A percentile compares a stretch with the other conserved stretches of the same genome.
Conservation (phyloP, 306 rosid species). For the Astragalus membranaceus region DNA sequence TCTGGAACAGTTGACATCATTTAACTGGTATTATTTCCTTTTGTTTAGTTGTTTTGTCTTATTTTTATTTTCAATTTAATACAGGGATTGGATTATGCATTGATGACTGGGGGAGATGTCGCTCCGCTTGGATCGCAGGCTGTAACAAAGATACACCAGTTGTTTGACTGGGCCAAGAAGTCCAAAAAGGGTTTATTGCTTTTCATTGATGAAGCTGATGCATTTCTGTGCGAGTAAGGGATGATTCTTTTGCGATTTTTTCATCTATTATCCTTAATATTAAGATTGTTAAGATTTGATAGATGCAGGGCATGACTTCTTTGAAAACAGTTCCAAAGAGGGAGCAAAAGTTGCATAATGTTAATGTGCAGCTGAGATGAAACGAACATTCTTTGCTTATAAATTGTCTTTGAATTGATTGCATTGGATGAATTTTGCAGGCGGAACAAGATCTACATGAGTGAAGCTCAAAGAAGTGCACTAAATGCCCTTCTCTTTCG, state of each 20-base stretch:
- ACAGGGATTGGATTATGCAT: conserved; percentile 93
- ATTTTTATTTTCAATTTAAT: neutral
- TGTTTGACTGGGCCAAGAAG: conserved; percentile 95
- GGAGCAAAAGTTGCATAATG: neutral
- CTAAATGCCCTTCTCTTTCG: conserved; percentile 96
- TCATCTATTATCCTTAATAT: conserved; percentile 5
- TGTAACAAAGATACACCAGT: conserved; percentile 92
- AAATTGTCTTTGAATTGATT: conserved; percentile 11
- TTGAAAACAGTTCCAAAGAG: neutral
- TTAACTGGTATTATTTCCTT: neutral
- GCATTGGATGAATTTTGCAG: conserved; percentile 43
- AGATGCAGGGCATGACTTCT: neutral
- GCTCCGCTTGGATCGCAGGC: conserved; percentile 97
- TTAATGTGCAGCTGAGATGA: neutral
- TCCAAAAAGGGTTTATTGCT: conserved; percentile 84
- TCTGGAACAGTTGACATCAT: neutral
- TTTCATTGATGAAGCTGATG: conserved; percentile 98
- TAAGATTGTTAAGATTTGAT: neutral
- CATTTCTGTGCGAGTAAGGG: conserved; percentile 97
- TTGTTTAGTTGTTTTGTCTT: neutral
- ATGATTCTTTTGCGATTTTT: neutral
- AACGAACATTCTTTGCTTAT: neutral
- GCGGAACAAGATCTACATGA: conserved; percentile 95
- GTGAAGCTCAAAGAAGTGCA: conserved; percentile 99
- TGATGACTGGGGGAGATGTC: conserved; percentile 99